A percentile compares a stretch with the other conserved stretches of the same genome.
Conservation (phyloP, 2,329 filamentous ascomycete species). For the Drechslerella coelobrocha region DNA sequence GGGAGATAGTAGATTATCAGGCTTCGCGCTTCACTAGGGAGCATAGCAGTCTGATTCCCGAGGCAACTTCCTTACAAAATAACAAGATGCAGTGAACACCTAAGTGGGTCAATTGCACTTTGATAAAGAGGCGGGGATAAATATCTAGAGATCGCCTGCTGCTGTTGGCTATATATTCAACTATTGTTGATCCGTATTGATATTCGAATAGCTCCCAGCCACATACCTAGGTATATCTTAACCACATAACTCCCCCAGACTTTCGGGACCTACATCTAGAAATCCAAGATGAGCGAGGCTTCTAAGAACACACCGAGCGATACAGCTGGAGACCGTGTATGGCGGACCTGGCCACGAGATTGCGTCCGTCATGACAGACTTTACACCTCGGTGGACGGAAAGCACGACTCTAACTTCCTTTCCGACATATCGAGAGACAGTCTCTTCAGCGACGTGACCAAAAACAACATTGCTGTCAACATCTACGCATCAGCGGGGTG, state of each 20-base stretch:
- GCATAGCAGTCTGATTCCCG: background rate
- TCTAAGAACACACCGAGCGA: constrained; percentile 11
- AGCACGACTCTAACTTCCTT: constrained; percentile 32
- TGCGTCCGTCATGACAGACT: constrained; percentile 34
- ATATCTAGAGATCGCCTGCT: background rate
- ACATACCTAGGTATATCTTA: background rate
- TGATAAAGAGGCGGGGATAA: background rate
- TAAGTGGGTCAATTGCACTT: background rate
- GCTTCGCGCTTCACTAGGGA: background rate
- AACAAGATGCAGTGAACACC: background rate
- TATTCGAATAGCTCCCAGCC: no score
- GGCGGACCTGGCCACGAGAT: constrained; percentile 32
- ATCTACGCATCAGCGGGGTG: constrained; percentile 33
- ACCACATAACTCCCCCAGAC: no score
- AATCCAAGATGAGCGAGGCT: constrained; percentile 42
- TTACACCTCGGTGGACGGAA: constrained; percentile 34
- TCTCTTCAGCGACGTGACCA: constrained; percentile 22
- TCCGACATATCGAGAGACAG: constrained; percentile 25
- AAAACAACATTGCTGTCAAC: constrained; percentile 13
- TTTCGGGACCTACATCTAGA: no score
- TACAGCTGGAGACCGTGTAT: constrained; percentile 16
- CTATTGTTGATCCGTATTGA: no score
- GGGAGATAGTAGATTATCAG: no score
- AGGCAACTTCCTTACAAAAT: background rate
- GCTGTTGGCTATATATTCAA: background rate